Percentiles rank a stretch among this genome's conserved stretches.
Evolutionary conservation across 257 asterid species (phyloP).

Genomic region (Knoxia roxburghii): DNA sequence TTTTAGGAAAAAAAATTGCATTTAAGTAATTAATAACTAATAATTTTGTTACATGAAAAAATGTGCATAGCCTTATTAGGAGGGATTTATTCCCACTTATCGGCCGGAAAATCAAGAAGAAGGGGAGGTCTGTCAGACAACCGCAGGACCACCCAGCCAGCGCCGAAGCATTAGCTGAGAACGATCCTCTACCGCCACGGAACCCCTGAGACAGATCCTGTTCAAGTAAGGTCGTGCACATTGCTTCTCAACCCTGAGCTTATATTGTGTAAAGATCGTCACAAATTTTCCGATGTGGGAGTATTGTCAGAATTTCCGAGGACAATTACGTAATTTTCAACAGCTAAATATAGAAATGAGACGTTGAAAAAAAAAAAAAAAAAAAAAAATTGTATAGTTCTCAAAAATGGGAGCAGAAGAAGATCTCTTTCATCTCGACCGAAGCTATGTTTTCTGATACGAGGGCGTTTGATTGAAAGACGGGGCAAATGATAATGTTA

Average conservation of each 20-base stretch:
- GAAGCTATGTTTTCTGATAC: constrained; percentile 11
- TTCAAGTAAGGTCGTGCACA: constrained; percentile 14
- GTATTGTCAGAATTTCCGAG: not conserved
- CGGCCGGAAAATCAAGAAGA: too few species aligned
- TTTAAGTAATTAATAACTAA: too few species aligned
- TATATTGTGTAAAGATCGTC: too few species aligned
- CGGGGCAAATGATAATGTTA: constrained; percentile 51
- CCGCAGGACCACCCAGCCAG: constrained; percentile 4
- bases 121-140: constrained; percentile 15
- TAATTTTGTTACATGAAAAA: too few species aligned
- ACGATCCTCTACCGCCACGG: constrained; percentile 13
- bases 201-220: not conserved
- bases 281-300: not conserved
- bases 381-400: too few species aligned
- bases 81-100: too few species aligned
- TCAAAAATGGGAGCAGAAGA: too few species aligned
- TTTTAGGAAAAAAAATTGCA: too few species aligned
- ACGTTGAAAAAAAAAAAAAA: too few species aligned
- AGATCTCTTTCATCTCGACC: not conserved
- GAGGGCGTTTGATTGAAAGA: constrained; percentile 72
- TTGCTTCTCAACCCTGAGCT: too few species aligned
- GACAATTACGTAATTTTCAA: not conserved
- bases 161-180: not conserved
- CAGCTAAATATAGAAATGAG: too few species aligned
- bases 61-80: too few species aligned